Conservation (phyloP, 176 grass and related monocot genomes). For the Eragrostis curvula region DNA sequence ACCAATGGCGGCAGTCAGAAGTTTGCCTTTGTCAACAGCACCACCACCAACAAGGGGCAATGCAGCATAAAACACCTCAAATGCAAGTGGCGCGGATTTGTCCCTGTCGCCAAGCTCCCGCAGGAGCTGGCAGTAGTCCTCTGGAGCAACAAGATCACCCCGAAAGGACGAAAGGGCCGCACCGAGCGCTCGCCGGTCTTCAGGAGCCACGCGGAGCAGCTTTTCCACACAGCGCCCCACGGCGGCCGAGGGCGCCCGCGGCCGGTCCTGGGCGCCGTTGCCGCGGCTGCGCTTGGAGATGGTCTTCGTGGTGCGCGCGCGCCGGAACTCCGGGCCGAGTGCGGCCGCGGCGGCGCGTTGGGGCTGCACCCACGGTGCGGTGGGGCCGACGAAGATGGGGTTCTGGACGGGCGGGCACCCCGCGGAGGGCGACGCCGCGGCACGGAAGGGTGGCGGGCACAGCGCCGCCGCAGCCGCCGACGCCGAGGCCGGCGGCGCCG, state of each 20-base stretch:
- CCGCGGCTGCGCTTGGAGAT: constrained; percentile 88
- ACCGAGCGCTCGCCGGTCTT: constrained; percentile 43
- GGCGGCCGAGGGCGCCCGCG: constrained; percentile 34
- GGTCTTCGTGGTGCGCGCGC: constrained; percentile 68
- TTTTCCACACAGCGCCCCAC: constrained; percentile 61
- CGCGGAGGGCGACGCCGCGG: constrained; percentile 36
- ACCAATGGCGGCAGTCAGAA: constrained; percentile 76
- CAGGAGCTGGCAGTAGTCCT: constrained; percentile 85
- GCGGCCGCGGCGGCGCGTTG: constrained; percentile 22
- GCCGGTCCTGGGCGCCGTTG: constrained; percentile 19
- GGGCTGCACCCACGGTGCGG: constrained; percentile 51
- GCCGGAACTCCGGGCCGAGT: constrained; percentile 73
- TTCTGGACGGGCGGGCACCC: constrained; percentile 44
- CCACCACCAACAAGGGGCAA: constrained; percentile 61
- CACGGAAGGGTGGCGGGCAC: constrained; percentile 23
- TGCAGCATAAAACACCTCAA: constrained; percentile 67
- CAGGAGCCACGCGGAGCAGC: constrained; percentile 59
- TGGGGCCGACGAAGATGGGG: constrained; percentile 50
- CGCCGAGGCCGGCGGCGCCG: constrained; percentile 34
- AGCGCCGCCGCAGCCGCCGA: constrained; percentile 8
- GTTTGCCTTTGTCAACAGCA: constrained; percentile 66
- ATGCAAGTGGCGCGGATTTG: constrained; percentile 49
- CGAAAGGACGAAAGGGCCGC: constrained; percentile 47
- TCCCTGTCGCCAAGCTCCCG: constrained; percentile 63
- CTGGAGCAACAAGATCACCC: constrained; percentile 50